Conservation (phyloP, 345 rosid species). For the Crucihimalaya himalaica region DNA sequence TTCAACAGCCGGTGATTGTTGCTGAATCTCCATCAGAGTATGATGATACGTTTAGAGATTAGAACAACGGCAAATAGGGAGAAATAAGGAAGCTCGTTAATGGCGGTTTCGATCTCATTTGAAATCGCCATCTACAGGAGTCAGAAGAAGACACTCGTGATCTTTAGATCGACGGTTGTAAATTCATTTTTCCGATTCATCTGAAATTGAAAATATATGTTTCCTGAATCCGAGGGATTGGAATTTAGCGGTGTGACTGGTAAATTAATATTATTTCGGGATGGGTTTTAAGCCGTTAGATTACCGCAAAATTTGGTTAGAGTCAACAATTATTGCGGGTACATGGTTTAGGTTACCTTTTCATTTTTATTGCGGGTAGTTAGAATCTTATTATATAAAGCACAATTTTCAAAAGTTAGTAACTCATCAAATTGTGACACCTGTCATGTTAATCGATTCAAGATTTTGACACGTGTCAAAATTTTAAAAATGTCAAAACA, state of each 20-base stretch:
- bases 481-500: too few relatives aligned
- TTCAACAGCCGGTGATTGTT: conserved; percentile 36
- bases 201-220: background rate
- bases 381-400: too few relatives aligned
- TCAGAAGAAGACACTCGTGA: background rate
- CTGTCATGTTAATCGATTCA: too few relatives aligned
- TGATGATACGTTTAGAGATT: conserved; percentile 4
- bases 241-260: conserved; percentile 14
- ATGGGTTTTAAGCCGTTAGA: conserved; percentile 32
- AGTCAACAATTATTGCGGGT: too few relatives aligned
- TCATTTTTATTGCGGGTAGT: too few relatives aligned
- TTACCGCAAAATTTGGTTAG: background rate
- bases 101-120: conserved; percentile 43
- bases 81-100: conserved; percentile 29
- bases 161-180: conserved; percentile 35
- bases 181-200: conserved; percentile 10
- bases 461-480: too few relatives aligned
- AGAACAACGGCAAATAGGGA: background rate
- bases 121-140: conserved; percentile 9
- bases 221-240: conserved; percentile 3
- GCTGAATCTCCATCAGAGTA: conserved; percentile 21
- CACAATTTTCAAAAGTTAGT: too few relatives aligned
- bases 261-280: background rate
- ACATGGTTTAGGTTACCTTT: too few relatives aligned
- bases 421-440: too few relatives aligned